phyloP scores from a whole-genome alignment of 2,329 filamentous ascomycete species.

The Coniella vitis region DNA sequence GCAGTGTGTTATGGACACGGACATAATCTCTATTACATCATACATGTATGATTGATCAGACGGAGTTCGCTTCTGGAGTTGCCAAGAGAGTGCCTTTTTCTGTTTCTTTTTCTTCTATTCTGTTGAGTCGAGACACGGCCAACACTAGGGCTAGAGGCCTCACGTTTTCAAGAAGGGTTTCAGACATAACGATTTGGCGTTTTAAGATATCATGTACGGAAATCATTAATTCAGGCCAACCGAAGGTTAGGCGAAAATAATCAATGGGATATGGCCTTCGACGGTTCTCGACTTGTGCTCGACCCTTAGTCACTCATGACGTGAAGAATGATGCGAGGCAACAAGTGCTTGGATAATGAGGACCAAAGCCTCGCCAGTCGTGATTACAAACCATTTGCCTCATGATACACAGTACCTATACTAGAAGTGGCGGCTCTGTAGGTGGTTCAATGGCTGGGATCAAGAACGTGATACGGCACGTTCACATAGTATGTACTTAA shows the following conservation, averaged over 20 bases:
- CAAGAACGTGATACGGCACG: too few relatives aligned
- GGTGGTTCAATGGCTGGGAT: too few relatives aligned
- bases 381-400: too few relatives aligned
- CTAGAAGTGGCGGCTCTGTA: too few relatives aligned
- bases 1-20: slow-evolving; percentile 12
- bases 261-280: not conserved
- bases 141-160: not conserved
- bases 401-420: too few relatives aligned
- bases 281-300: not conserved
- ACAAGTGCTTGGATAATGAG: too few relatives aligned
- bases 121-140: not conserved
- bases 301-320: not conserved
- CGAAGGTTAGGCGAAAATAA: not conserved
- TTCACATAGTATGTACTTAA: too few relatives aligned
- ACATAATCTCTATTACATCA: slow-evolving; percentile 11
- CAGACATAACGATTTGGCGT: slow-evolving; percentile 3
- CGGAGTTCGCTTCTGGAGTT: not conserved
- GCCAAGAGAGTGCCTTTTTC: not conserved
- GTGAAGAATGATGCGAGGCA: too few relatives aligned
- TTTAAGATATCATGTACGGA: slow-evolving; percentile 1
- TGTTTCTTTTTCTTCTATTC: not conserved
- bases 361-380: too few relatives aligned
- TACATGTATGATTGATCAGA: not conserved
- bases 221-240: not conserved
- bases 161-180: not conserved